These are phyloP conservation scores for Fagopyrum esculentum DNA, from an alignment of 148 eudicot species.

Conservation along the genomic window DNA sequence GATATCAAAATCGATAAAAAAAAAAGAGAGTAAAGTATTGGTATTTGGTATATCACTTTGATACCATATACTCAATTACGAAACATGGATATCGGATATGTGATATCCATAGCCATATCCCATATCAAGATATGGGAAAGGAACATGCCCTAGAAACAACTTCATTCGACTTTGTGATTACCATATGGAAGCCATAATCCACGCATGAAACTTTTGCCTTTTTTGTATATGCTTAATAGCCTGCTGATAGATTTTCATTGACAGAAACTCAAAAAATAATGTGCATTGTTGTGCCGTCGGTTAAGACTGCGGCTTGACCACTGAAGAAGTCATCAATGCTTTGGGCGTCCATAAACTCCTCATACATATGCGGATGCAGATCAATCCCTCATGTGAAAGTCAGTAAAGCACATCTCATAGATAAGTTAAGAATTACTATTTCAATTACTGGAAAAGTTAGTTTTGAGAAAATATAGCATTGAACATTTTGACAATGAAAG, in stretches of 20 bases:
- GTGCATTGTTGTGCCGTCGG: conserved; percentile 98
- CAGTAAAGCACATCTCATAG: neutral
- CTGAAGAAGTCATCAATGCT: conserved; percentile 87
- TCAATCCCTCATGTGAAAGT: conserved; percentile 79
- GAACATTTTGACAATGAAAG: neutral
- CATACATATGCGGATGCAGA: conserved; percentile 85
- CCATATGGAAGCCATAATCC: conserved; percentile 99
- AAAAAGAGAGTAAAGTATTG: too few relatives aligned
- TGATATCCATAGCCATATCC: too few relatives aligned
- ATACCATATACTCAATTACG: too few relatives aligned
- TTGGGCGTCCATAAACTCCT: conserved; percentile 84
- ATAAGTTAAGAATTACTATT: neutral
- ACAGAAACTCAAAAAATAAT: conserved; percentile 90
- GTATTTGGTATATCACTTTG: too few relatives aligned
- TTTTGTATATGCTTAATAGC: conserved; percentile 51
- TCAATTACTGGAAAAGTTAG: neutral
- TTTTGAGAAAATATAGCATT: neutral
- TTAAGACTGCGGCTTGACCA: conserved; percentile 94
- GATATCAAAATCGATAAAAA: too few relatives aligned
- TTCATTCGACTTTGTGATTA: conserved; percentile 91
- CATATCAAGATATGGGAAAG: too few relatives aligned
- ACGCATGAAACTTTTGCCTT: conserved; percentile 71
- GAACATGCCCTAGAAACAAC: conserved; percentile 39
- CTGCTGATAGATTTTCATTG: conserved; percentile 74
- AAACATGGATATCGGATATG: too few relatives aligned